Base-by-base conservation (phyloP, 495 filamentous ascomycete species). In the Glutinoglossum americanum region DNA sequence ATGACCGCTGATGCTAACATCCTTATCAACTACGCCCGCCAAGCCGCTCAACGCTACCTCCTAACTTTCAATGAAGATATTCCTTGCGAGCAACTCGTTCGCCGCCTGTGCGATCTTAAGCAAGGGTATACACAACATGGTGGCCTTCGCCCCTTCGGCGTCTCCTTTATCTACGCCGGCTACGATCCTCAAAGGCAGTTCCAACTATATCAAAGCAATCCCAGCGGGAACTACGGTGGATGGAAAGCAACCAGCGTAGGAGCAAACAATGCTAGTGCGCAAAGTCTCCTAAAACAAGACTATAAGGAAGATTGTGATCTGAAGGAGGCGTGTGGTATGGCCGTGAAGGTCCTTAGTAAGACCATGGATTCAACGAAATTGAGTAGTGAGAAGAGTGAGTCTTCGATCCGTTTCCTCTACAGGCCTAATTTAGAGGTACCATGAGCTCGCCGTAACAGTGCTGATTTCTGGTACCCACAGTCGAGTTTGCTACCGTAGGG, bases 1-100 rank as follows among this genome's bases (percentile, higher is more conserved):
- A 96, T 97, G 92, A 97, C 88, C 53, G 89, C 92, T 67, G 92
- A 98, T 69, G 92, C 92, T 63, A 98, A 98, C 76, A 98, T 98
- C 72, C 84, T 98, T 64, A 97, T 98, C 82, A 97, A 97, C 78
- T 95, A 87, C 73, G 92, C 92, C 71, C 89, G 92, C 61, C 87
- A 94, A 79, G 83, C 83, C 65, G 93, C 92, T 59, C 92, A 99
- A 73, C 80, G 81, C 61, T 97, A 97, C 71, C 92, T 99, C 67
- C 80, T 92, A 58, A 99, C 92, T 60, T 99, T 97, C 80, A 94
- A 95, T 76, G 87, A 94, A 80, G 92, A 99, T 66, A 99, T 99
- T 64, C 92, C 92, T 58, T 99, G 92, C 74, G 92, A 97, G 69
- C 92, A 97, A 73, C 87, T 99, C 33, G 92, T 99, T 57, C 87